Conservation (phyloP, 2,329 filamentous ascomycete genomes). For the Gremmenia infestans region DNA sequence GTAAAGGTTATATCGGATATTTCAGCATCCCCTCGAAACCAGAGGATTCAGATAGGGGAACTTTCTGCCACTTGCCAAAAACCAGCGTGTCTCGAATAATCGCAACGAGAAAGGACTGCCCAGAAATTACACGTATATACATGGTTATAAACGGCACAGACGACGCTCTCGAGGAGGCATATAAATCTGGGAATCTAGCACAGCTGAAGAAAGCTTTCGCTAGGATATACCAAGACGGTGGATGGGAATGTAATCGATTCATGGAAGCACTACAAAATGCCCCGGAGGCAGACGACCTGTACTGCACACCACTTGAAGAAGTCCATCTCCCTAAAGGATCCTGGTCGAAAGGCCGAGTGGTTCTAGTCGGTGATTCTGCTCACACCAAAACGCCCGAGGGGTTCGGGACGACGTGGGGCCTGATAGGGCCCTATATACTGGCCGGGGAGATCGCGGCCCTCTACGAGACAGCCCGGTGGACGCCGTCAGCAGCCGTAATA, state of each 20-base stretch:
- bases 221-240: constrained; percentile 36
- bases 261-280: constrained; percentile 34
- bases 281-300: constrained; percentile 36
- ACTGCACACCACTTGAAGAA: constrained; percentile 37
- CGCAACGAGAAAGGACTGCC: constrained; percentile 32
- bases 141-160: too few relatives aligned
- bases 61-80: constrained; percentile 28
- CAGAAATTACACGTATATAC: neutral
- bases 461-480: neutral
- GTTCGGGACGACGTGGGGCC: constrained; percentile 43
- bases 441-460: constrained; percentile 42
- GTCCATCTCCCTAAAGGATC: constrained; percentile 35
- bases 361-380: constrained; percentile 49
- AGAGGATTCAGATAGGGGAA: constrained; percentile 31
- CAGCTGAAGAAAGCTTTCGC: constrained; percentile 36
- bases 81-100: constrained; percentile 32
- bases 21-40: constrained; percentile 35
- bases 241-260: constrained; percentile 40
- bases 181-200: constrained; percentile 22
- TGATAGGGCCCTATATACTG: constrained; percentile 48
- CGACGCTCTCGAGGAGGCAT: constrained; percentile 17
- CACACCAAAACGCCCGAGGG: constrained; percentile 45
- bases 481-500: neutral
- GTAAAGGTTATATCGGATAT: constrained; percentile 32
- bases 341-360: constrained; percentile 42